Conservation (phyloP, 148 eudicot genomes). For the Suaeda aralocaspica region DNA sequence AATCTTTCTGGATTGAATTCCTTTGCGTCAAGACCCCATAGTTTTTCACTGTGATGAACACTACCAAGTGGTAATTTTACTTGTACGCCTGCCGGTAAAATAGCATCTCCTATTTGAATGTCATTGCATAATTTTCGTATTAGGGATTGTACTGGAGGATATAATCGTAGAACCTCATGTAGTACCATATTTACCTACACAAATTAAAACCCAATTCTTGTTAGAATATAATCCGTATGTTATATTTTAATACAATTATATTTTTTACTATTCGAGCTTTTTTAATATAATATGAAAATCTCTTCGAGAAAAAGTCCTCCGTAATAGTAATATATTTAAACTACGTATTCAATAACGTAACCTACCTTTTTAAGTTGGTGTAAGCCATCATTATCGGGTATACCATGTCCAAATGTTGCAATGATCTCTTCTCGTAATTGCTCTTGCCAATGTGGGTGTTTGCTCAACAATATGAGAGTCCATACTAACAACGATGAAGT, state of each 20-base stretch:
- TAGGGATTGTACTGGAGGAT: constrained; percentile 20
- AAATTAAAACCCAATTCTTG: not conserved
- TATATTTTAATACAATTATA: too few relatives aligned
- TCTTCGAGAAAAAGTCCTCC: not conserved
- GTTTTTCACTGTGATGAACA: constrained; percentile 21
- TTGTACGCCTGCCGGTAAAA: constrained; percentile 23
- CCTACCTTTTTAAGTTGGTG: constrained; percentile 38
- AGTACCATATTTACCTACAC: constrained; percentile 33
- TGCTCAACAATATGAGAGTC: constrained; percentile 42
- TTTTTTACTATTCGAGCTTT: too few relatives aligned
- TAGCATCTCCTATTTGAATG: constrained; percentile 16
- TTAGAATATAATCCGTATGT: too few relatives aligned
- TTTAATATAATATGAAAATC: not conserved
- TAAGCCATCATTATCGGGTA: constrained; percentile 29
- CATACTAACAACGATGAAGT: constrained; percentile 37
- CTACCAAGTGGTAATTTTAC: constrained; percentile 10
- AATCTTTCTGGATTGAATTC: constrained; percentile 39
- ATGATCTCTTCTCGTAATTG: constrained; percentile 41
- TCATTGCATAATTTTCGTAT: constrained; percentile 12
- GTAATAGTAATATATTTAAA: not conserved
- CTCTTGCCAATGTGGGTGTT: constrained; percentile 40
- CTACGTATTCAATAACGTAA: too few relatives aligned
- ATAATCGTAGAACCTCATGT: constrained; percentile 35
- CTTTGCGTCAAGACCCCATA: constrained; percentile 41
- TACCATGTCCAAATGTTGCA: constrained; percentile 22